Percentiles rank a stretch among this genome's conserved stretches.
Evolutionary conservation across 768 basidiomycete species (phyloP).

Genomic region (Roridomyces roridus): DNA sequence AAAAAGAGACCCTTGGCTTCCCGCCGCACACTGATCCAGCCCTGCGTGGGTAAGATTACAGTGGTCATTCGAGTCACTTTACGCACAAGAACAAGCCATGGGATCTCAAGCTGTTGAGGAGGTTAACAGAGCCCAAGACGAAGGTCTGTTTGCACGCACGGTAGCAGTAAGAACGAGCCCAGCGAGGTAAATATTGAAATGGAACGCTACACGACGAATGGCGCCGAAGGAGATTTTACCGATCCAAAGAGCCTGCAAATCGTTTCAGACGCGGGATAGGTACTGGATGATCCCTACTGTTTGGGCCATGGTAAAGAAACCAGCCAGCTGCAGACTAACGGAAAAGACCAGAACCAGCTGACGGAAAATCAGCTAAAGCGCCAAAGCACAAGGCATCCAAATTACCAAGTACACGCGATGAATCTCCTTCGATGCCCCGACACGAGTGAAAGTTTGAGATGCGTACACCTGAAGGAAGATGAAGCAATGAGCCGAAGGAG

Average conservation of each 20-base stretch:
- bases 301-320: conserved; percentile 55
- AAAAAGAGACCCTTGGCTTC: conserved; percentile 48
- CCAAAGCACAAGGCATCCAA: not conserved
- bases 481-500: not conserved
- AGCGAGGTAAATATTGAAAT: conserved; percentile 44
- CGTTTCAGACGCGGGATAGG: too few species aligned
- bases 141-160: conserved; percentile 36
- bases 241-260: conserved; percentile 52
- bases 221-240: conserved; percentile 47
- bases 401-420: conserved; percentile 55
- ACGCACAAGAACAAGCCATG: conserved; percentile 54
- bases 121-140: not conserved
- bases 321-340: conserved; percentile 52
- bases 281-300: conserved; percentile 29
- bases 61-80: not conserved
- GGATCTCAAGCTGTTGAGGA: conserved; percentile 42
- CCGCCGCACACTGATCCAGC: conserved; percentile 53
- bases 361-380: not conserved
- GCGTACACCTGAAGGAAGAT: conserved; percentile 45
- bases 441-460: conserved; percentile 51
- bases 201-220: conserved; percentile 39
- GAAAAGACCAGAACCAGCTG: conserved; percentile 57
- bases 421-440: conserved; percentile 52
- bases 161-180: conserved; percentile 46
- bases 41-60: conserved; percentile 36